A percentile compares a stretch with the other conserved stretches of the same genome.
These are phyloP conservation scores for Thermomyces lanuginosus DNA, from an alignment of 2,329 filamentous ascomycete genomes.

Conservation along the genomic window DNA sequence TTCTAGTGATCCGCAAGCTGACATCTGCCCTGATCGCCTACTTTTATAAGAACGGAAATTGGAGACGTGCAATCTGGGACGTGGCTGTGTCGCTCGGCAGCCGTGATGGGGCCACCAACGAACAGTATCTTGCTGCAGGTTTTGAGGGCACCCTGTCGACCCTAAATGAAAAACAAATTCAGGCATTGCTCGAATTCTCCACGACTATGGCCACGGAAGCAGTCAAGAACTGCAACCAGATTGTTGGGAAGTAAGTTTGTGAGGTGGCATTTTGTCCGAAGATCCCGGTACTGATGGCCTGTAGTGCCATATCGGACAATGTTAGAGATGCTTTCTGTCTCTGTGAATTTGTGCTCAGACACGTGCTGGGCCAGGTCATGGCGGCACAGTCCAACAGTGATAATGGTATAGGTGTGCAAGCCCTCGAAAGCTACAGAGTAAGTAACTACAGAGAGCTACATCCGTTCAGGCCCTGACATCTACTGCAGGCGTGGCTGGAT, in stretches of 20 bases:
- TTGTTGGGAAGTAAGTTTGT: slow-evolving; percentile 8
- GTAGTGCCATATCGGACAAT: slow-evolving; percentile 15
- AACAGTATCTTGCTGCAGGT: slow-evolving; percentile 15
- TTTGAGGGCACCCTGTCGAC: slow-evolving; percentile 20
- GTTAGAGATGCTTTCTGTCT: slow-evolving; percentile 21
- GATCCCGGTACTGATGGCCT: slow-evolving; percentile 2
- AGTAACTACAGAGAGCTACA: slow-evolving; percentile 6
- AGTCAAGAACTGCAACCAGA: slow-evolving; percentile 11
- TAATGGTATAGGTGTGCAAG: slow-evolving; percentile 15
- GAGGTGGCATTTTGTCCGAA: neutral
- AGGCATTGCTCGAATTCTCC: slow-evolving; percentile 23
- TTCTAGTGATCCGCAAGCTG: slow-evolving; percentile 31
- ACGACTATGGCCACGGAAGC: slow-evolving; percentile 27
- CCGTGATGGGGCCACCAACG: slow-evolving; percentile 21
- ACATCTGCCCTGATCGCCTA: slow-evolving; percentile 29
- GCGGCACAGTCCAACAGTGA: slow-evolving; percentile 10
- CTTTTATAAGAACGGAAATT: slow-evolving; percentile 26
- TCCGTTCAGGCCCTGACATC: neutral
- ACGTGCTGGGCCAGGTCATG: slow-evolving; percentile 13
- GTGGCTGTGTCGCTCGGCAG: slow-evolving; percentile 23
- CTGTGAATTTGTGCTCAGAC: slow-evolving; percentile 20
- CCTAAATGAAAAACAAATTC: slow-evolving; percentile 19
- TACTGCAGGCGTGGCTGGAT: slow-evolving; percentile 18
- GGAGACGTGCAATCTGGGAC: slow-evolving; percentile 21
- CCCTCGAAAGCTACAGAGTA: slow-evolving; percentile 23